Percentiles rank a stretch among this genome's conserved stretches.
phyloP scores from a whole-genome alignment of 2,329 filamentous ascomycete genomes.

The Colletotrichum gigasporum region DNA sequence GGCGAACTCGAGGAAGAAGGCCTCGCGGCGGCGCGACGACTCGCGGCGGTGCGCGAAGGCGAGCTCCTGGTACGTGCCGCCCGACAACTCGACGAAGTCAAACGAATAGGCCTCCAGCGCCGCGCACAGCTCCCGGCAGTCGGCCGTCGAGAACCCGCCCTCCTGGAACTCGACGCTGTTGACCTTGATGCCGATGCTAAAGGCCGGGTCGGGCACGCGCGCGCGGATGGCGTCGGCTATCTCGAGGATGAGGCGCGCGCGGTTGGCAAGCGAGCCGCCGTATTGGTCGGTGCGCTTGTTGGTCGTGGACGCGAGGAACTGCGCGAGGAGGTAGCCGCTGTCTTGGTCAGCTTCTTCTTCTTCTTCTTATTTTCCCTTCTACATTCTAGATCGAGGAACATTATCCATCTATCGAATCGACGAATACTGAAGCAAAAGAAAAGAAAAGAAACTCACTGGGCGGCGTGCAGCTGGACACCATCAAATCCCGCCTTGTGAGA shows the following conservation, averaged over 20 bases:
- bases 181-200: conserved; percentile 66
- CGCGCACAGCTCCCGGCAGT: conserved; percentile 57
- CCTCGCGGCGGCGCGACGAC: conserved; percentile 63
- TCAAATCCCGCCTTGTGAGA: conserved; percentile 65
- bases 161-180: conserved; percentile 67
- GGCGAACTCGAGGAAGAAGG: conserved; percentile 70
- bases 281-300: conserved; percentile 57
- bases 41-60: conserved; percentile 63
- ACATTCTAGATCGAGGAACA: too few species aligned
- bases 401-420: too few species aligned
- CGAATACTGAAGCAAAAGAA: background rate
- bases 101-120: conserved; percentile 58
- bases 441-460: conserved; percentile 43
- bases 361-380: background rate
- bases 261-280: conserved; percentile 56
- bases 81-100: conserved; percentile 68
- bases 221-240: conserved; percentile 50
- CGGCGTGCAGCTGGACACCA: conserved; percentile 55
- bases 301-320: conserved; percentile 52
- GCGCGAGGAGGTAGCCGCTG: conserved; percentile 54
- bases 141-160: conserved; percentile 60
- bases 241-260: conserved; percentile 56
- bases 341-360: background rate
- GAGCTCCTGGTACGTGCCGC: conserved; percentile 67
- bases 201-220: conserved; percentile 40